phyloP scores from a whole-genome alignment of 345 rosid genomes.

The Punica granatum region DNA sequence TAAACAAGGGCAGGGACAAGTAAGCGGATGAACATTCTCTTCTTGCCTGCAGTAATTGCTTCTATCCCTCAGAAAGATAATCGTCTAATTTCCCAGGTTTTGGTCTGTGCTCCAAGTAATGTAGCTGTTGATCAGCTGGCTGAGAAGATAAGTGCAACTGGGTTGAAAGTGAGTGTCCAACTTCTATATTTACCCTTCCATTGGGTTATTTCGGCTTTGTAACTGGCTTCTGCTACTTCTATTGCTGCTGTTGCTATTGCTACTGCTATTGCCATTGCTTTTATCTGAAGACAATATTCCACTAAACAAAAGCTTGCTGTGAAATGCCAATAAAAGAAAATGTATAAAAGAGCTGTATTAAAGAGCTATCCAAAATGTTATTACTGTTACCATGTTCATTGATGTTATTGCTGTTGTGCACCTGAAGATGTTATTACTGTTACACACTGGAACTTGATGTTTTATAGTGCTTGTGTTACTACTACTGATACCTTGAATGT shows the following conservation, averaged over 20 bases:
- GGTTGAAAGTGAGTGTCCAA: constrained; percentile 58
- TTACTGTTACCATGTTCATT: neutral
- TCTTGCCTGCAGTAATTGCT: neutral
- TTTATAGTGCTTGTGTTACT: neutral
- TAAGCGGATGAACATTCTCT: constrained; percentile 9
- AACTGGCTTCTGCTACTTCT: neutral
- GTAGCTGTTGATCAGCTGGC: constrained; percentile 99
- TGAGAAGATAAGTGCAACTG: constrained; percentile 98
- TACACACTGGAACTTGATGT: too few species aligned
- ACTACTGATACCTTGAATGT: neutral
- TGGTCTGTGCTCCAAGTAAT: constrained; percentile 98
- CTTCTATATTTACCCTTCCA: neutral
- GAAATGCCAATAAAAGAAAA: neutral
- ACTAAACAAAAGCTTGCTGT: neutral
- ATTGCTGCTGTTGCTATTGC: neutral
- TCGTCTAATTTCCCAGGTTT: constrained; percentile 42
- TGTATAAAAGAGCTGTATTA: too few species aligned
- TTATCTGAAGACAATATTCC: neutral
- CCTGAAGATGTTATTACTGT: neutral
- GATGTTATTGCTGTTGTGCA: neutral
- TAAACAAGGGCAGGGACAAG: constrained; percentile 99
- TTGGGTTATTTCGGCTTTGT: neutral
- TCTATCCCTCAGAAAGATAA: neutral
- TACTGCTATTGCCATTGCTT: too few species aligned
- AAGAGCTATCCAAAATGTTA: neutral